A percentile compares a stretch with the other conserved stretches of the same genome.
phyloP scores from a whole-genome alignment of 1,284 basidiomycete genomes.

The Cryptococcus floricola region DNA sequence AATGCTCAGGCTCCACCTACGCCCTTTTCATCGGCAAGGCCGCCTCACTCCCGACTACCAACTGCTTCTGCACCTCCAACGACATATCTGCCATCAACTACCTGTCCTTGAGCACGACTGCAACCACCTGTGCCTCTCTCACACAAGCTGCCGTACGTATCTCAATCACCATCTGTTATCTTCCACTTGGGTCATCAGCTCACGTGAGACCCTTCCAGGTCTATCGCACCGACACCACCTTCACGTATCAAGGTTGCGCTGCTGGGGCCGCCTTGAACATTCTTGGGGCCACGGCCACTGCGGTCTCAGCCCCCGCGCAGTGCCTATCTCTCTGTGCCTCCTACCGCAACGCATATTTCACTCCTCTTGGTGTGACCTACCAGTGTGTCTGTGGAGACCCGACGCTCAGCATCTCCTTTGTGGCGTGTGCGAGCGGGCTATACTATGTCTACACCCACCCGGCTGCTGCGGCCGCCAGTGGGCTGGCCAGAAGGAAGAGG shows the following conservation, averaged over 20 bases:
- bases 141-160: conserved; percentile 9
- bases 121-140: not conserved
- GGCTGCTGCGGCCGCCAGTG: conserved; percentile 6
- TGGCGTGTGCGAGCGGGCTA: conserved; percentile 4
- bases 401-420: not conserved
- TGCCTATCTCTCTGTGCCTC: conserved; percentile 8
- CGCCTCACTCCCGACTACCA: not conserved
- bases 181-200: not conserved
- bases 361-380: conserved; percentile 2
- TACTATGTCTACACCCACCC: conserved; percentile 9
- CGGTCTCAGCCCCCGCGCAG: conserved; percentile 5
- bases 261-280: not conserved
- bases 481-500: conserved; percentile 4
- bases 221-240: conserved; percentile 2
- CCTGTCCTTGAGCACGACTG: not conserved
- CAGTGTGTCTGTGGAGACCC: conserved; percentile 12
- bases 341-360: conserved; percentile 5
- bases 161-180: not conserved
- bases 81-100: conserved; percentile 1
- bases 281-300: not conserved
- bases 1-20: not conserved
- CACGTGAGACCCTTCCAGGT: not conserved
- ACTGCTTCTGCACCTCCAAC: conserved; percentile 8
- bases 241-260: conserved; percentile 6
- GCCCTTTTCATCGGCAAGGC: not conserved